Conservation (phyloP, 164 flowering plant species). For the Hamamelis virginiana region DNA sequence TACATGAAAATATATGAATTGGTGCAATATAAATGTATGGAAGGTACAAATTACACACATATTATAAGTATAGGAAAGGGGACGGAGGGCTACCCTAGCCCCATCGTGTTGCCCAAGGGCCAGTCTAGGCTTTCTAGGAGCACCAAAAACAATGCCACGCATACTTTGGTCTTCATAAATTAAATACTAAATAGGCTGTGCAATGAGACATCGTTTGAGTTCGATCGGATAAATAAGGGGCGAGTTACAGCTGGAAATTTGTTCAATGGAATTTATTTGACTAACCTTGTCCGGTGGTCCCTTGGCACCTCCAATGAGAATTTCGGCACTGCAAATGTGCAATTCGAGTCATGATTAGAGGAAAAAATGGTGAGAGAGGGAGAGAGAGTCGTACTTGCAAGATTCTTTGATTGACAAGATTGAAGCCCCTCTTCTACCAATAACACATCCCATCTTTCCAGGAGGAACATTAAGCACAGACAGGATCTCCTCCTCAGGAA, state of each 20-base stretch:
- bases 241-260: no score
- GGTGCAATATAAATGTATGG: no score
- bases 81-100: no score
- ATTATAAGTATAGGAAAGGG: no score
- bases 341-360: background rate
- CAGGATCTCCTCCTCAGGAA: conserved; percentile 76
- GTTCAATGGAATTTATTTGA: background rate
- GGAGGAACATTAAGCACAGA: conserved; percentile 80
- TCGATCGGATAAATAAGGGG: no score
- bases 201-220: no score
- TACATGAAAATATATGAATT: conserved; percentile 19
- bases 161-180: no score
- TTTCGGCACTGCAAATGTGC: conserved; percentile 67
- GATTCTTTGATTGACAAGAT: conserved; percentile 76
- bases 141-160: no score
- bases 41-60: no score
- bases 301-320: conserved; percentile 76
- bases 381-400: conserved; percentile 57
- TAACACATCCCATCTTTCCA: conserved; percentile 88
- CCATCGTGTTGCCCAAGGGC: no score
- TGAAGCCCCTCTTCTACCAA: conserved; percentile 77
- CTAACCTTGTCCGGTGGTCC: conserved; percentile 95
- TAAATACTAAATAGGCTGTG: no score
- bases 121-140: no score
- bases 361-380: background rate